Evolutionary conservation across 208 protist genomes (phyloP).

Genomic region (Phytomonas serpens): DNA sequence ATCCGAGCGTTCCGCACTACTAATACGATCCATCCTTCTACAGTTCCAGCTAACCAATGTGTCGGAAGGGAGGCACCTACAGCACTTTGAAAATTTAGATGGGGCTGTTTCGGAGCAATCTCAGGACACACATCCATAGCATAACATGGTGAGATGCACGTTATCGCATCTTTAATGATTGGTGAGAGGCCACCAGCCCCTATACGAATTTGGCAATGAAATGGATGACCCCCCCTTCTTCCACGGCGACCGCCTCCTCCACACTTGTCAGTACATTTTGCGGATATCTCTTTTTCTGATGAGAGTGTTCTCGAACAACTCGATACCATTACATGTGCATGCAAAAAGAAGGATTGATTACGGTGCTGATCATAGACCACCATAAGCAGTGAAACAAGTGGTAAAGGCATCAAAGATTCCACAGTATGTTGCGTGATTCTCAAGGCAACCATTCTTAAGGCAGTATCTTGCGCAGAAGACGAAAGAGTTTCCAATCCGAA

Average conservation of each 20-base stretch:
- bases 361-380: constrained; percentile 42
- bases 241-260: neutral
- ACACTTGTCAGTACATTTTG: neutral
- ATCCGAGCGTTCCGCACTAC: constrained; percentile 1
- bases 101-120: neutral
- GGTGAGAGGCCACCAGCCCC: neutral
- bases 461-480: neutral
- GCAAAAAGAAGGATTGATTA: constrained; percentile 24
- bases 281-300: neutral
- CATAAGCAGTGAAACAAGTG: constrained; percentile 33
- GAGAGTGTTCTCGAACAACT: neutral
- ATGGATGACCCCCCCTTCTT: neutral
- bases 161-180: neutral
- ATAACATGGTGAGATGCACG: neutral
- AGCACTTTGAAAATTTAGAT: constrained; percentile 13
- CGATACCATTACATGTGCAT: constrained; percentile 2
- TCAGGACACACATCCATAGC: neutral
- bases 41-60: constrained; percentile 51
- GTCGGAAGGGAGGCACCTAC: constrained; percentile 38
- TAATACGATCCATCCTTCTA: constrained; percentile 48
- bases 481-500: constrained; percentile 46
- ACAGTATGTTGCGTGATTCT: constrained; percentile 15
- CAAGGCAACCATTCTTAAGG: constrained; percentile 8
- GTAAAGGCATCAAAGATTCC: constrained; percentile 8
- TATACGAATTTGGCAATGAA: neutral